Evolutionary conservation across 1,284 basidiomycete species (phyloP), one percentile per base, ranked within the genome.

Genomic region (Termitomyces sp.): DNA sequence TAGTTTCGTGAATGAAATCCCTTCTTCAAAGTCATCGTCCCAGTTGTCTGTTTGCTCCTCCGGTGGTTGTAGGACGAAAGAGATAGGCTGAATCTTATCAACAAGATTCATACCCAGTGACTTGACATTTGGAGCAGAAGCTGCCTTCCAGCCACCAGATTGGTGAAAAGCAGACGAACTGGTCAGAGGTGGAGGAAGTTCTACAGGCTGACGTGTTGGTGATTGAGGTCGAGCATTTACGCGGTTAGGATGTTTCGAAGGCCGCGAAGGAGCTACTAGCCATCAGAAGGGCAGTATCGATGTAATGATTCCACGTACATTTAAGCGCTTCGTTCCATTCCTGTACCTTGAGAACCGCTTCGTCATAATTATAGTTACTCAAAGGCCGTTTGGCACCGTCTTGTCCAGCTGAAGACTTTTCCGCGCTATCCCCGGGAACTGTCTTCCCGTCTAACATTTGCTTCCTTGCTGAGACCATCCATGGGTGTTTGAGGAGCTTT

Each of bases 291-390:
- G 59, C 33, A 50, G 47, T 28, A 41, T 55, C 26, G 48, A 48
- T 30, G 43, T 9, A 38, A 4, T 42, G 26, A 21, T 8, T 40
- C 26, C 36, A 71, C 82, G 62, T 68, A 93, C 90, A 94, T 74
- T 88, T 94, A 53, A 99, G 73, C 0, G 94, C 94, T 68, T 98
- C 92, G 65, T 99, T 99, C 95, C 95, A 99, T 69, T 98, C 92
- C 71, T 97, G 94, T 19, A 99, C 96, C 64, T 91, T 88, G 66
- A 94, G 79, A 40, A 99, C 92, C 12, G 92, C 93, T 66, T 98
- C 92, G 61, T 98, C 93, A 66, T 90, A 96, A 61, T 90, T 92
- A 70, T 91, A 86, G 69, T 89, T 89, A 66, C 83, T 82, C 57
- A 78, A 60, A 19, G 87, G 83, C 59, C 79, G 76, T 63, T 77